Conservation (phyloP, 1,284 basidiomycete genomes). For the Coniophora puteana region DNA sequence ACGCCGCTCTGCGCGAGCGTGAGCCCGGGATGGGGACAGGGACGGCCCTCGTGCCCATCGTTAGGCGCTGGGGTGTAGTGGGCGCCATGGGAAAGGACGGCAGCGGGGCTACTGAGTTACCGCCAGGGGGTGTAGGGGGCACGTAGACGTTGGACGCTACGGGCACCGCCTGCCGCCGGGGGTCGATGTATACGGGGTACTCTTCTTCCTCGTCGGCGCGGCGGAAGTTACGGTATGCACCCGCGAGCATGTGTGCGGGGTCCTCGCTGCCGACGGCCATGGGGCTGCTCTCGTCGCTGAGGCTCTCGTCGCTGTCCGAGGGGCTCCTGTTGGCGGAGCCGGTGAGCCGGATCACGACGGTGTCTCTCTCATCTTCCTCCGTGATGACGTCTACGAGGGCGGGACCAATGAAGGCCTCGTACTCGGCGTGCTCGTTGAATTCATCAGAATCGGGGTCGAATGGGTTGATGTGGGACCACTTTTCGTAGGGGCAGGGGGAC, state of each 20-base stretch:
- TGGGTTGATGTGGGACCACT: constrained; percentile 61
- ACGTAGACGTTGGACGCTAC: neutral
- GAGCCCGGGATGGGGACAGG: constrained; percentile 25
- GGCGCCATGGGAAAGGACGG: constrained; percentile 1
- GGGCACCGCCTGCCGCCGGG: neutral
- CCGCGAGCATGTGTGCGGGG: constrained; percentile 31
- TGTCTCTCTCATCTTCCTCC: constrained; percentile 23
- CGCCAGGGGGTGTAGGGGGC: constrained; percentile 4
- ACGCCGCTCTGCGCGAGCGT: constrained; percentile 16
- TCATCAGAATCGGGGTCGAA: constrained; percentile 82
- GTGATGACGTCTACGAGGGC: constrained; percentile 23
- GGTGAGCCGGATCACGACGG: constrained; percentile 25
- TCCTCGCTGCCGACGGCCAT: constrained; percentile 39
- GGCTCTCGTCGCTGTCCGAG: constrained; percentile 31
- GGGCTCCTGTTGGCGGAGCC: constrained; percentile 22
- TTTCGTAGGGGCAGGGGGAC: constrained; percentile 39
- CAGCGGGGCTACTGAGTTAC: neutral
- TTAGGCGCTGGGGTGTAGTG: constrained; percentile 22
- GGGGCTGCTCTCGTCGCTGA: constrained; percentile 37
- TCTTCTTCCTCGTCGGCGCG: constrained; percentile 11
- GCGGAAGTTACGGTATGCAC: constrained; percentile 25
- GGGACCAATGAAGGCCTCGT: constrained; percentile 61
- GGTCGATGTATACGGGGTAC: neutral
- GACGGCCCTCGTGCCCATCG: too few relatives aligned
- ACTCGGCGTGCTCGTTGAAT: constrained; percentile 58